These are phyloP conservation scores for Hypoxylon intermedium DNA, from an alignment of 495 filamentous ascomycete genomes.

Conservation along the genomic window DNA sequence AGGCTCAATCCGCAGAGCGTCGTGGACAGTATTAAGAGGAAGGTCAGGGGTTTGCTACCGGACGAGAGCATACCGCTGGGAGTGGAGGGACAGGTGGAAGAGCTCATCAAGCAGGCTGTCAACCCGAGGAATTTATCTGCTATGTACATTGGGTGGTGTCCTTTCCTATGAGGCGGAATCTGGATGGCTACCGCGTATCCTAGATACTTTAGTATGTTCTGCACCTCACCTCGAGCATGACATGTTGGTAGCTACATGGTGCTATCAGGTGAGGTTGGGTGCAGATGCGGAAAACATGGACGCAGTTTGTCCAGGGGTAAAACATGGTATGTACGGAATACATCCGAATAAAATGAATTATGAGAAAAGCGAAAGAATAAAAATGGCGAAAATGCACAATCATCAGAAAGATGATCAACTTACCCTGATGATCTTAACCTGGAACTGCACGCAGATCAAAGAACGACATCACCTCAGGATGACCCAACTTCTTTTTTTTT, in stretches of 20 bases:
- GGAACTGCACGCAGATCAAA: neutral
- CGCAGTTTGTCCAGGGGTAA: neutral
- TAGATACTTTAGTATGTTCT: too few relatives aligned
- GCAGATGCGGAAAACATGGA: neutral
- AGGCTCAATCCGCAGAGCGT: conserved; percentile 89
- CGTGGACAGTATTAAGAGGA: conserved; percentile 84
- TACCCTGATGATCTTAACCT: neutral
- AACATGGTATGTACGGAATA: neutral
- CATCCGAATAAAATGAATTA: too few relatives aligned
- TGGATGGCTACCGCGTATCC: neutral
- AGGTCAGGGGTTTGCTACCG: conserved; percentile 82
- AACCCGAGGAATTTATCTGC: conserved; percentile 75
- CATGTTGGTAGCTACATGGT: neutral
- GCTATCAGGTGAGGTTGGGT: too few relatives aligned
- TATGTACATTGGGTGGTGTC: conserved; percentile 99
- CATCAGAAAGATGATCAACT: neutral
- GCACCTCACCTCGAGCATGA: too few relatives aligned
- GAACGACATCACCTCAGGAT: too few relatives aligned
- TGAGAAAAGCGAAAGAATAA: too few relatives aligned
- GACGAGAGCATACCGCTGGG: conserved; percentile 88
- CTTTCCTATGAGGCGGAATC: conserved; percentile 71
- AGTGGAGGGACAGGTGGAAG: conserved; percentile 95
- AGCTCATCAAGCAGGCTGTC: conserved; percentile 83
- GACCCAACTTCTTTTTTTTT: too few relatives aligned
- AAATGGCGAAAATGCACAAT: too few relatives aligned